A percentile compares a stretch with the other conserved stretches of the same genome.
phyloP scores from a whole-genome alignment of 2,329 filamentous ascomycete species.

The Emericellopsis atlantica region DNA sequence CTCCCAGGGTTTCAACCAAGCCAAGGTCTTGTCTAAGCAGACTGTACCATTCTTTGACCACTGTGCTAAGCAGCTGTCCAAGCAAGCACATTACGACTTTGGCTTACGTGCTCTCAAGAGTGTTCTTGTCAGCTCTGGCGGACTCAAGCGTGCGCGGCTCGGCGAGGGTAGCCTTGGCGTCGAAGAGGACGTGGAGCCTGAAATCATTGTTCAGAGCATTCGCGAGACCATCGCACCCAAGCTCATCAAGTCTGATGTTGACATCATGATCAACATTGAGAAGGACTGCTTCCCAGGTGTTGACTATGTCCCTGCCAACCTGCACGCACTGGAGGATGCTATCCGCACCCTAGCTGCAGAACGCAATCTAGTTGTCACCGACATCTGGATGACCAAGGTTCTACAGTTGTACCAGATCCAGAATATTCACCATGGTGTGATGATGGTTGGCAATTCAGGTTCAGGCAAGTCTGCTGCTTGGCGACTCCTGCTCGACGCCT shows the following conservation, averaged over 20 bases:
- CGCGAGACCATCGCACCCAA: conserved; percentile 98
- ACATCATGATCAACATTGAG: conserved; percentile 78
- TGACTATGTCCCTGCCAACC: conserved; percentile 79
- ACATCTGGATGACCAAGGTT: conserved; percentile 95
- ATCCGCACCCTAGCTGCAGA: conserved; percentile 75
- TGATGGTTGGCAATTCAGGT: conserved; percentile 99
- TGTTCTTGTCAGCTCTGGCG: conserved; percentile 94
- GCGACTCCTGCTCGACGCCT: conserved; percentile 80
- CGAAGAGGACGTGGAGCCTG: conserved; percentile 69
- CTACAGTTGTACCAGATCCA: conserved; percentile 97
- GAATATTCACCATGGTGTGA: conserved; percentile 95
- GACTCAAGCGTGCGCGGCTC: conserved; percentile 78
- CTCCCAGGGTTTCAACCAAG: conserved; percentile 96
- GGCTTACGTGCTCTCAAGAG: conserved; percentile 96
- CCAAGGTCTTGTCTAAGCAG: conserved; percentile 85
- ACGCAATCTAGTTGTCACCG: conserved; percentile 77
- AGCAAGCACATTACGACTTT: conserved; percentile 98
- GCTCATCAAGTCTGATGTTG: conserved; percentile 82
- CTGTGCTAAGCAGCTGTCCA: conserved; percentile 69
- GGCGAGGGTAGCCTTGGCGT: conserved; percentile 43
- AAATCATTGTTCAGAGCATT: conserved; percentile 97
- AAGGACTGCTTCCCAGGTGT: conserved; percentile 81
- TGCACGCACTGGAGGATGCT: conserved; percentile 66
- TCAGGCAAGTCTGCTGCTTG: conserved; percentile 93
- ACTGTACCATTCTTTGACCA: conserved; percentile 97